Percentiles rank a stretch among this genome's conserved stretches.
Conservation (phyloP, 306 rosid genomes). For the Calophaca sinica region DNA sequence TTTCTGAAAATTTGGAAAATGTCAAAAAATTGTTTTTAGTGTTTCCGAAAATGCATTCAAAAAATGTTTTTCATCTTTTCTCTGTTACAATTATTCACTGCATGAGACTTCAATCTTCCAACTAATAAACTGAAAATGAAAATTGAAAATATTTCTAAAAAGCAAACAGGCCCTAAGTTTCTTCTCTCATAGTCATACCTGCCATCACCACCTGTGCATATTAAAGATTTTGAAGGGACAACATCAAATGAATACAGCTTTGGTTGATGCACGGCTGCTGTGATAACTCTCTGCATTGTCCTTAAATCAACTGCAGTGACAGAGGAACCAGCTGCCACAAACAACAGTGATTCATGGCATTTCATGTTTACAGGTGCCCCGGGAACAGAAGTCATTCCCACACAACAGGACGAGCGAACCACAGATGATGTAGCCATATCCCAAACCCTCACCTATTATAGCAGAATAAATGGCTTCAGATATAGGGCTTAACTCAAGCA, state of each 20-base stretch:
- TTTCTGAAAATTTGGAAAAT: no score
- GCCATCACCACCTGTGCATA: constrained; percentile 74
- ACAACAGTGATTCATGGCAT: constrained; percentile 80
- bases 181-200: constrained; percentile 53
- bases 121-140: no score
- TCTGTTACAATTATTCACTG: no score
- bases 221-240: constrained; percentile 69
- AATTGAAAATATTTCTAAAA: no score
- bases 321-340: constrained; percentile 74
- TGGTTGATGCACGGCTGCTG: constrained; percentile 59
- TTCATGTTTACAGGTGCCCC: constrained; percentile 70
- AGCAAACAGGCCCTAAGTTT: neutral
- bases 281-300: constrained; percentile 75
- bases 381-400: constrained; percentile 74
- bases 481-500: constrained; percentile 5
- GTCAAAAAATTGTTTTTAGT: no score
- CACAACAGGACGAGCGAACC: constrained; percentile 76
- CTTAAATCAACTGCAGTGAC: constrained; percentile 77
- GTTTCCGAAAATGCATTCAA: no score
- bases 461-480: constrained; percentile 16
- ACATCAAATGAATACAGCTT: constrained; percentile 69
- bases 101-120: no score
- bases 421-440: constrained; percentile 68
- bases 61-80: no score
- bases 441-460: constrained; percentile 82